Evolutionary conservation across 352 stramenopile species (phyloP), one percentile per base, ranked within the genome.

Genomic region (Pythium aristosporum): DNA sequence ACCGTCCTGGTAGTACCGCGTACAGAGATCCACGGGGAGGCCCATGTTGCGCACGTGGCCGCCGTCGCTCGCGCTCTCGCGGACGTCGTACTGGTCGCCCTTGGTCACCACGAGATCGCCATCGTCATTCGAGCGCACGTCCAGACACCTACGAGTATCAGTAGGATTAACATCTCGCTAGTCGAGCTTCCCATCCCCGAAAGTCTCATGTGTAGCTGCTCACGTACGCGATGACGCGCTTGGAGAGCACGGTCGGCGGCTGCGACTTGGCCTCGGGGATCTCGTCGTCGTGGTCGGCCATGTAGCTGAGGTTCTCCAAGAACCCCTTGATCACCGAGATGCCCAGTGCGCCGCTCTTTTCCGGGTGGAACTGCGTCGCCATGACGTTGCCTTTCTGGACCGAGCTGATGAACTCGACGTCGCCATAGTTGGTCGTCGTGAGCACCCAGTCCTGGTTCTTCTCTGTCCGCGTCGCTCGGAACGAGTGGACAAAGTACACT

Each of bases 401-500:
- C 36, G 92, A 79, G 61, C 85, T 97, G 46, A 99, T 86, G 71
- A 98, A 99, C 56, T 93, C 79, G 36, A 95, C 65, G 15, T 81
- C 87, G 46, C 92, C 95, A 74, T 99, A 99, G 57, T 96, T 97
- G 23, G 97, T 99, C 7, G 88, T 98, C 21, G 85, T 96, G 55
- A 99, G 82, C 47, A 98, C 87, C 96, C 96, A 99, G 37, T 83
- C 83, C 10, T 84, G 72, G 57, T 98, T 95, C 58, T 80, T 88
- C 28, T 82, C 70, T 46, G 76, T 90, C 62, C 80, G 76, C 13
- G 72, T 53, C 3, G 93, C 87, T 13, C 92, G 90, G 74, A 96
- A 99, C 54, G 96, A 99, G 82, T 99, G 97, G 46, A 99, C 97
- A 83, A 99, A 99, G 79, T 99, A 99, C 4, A 97, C 82, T 44